phyloP scores from a whole-genome alignment of 1,284 basidiomycete species.

The Psilocybe mexicana region DNA sequence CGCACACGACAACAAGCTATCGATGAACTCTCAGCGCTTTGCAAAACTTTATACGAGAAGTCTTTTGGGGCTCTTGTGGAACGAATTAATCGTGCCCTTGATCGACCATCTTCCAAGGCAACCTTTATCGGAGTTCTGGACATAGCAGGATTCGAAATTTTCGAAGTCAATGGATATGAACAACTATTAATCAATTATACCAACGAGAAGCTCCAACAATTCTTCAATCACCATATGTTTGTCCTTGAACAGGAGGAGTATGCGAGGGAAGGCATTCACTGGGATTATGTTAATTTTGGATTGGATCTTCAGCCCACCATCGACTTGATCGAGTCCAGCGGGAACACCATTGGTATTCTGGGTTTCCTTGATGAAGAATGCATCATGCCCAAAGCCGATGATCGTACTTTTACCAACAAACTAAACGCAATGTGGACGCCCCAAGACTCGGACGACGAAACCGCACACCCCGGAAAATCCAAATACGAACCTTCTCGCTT shows the following conservation, averaged over 20 bases:
- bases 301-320: slow-evolving; percentile 98
- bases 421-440: slow-evolving; percentile 73
- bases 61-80: slow-evolving; percentile 94
- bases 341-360: slow-evolving; percentile 83
- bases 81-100: slow-evolving; percentile 92
- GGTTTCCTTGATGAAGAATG: slow-evolving; percentile 97
- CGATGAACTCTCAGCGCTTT: slow-evolving; percentile 90
- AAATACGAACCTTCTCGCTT: slow-evolving; percentile 92
- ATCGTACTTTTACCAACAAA: slow-evolving; percentile 95
- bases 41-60: slow-evolving; percentile 98
- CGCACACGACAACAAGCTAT: slow-evolving; percentile 90
- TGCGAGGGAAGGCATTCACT: slow-evolving; percentile 93
- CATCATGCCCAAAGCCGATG: slow-evolving; percentile 98
- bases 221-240: slow-evolving; percentile 99
- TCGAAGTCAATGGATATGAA: slow-evolving; percentile 90
- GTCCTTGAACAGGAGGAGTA: slow-evolving; percentile 99
- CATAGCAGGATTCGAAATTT: slow-evolving; percentile 99
- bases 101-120: slow-evolving; percentile 89
- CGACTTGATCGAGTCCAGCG: slow-evolving; percentile 90
- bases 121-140: slow-evolving; percentile 99
- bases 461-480: slow-evolving; percentile 69
- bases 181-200: slow-evolving; percentile 99
- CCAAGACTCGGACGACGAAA: slow-evolving; percentile 48
- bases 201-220: slow-evolving; percentile 96
- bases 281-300: slow-evolving; percentile 99